Percentiles rank a stretch among this genome's conserved stretches.
These are phyloP conservation scores for Castanea sativa DNA, from an alignment of 306 rosid genomes.

Conservation along the genomic window DNA sequence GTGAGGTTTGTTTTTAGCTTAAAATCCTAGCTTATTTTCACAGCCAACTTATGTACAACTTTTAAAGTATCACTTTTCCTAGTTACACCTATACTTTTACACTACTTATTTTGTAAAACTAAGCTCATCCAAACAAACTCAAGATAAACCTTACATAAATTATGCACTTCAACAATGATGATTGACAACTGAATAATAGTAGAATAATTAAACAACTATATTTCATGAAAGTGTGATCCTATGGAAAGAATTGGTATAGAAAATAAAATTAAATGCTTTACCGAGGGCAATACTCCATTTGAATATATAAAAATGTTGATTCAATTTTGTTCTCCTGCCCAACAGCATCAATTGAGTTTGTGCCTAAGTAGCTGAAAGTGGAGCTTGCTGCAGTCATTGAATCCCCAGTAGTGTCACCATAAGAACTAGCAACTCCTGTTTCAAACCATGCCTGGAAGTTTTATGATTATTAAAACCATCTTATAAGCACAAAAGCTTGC, in stretches of 20 bases:
- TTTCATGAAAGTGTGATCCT: too few relatives aligned
- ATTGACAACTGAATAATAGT: background rate
- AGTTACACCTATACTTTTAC: too few relatives aligned
- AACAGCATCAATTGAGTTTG: slow-evolving; percentile 46
- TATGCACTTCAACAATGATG: background rate
- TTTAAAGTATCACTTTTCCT: too few relatives aligned
- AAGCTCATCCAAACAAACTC: too few relatives aligned
- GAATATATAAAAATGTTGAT: slow-evolving; percentile 89
- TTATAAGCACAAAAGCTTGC: slow-evolving; percentile 9
- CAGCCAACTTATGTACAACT: too few relatives aligned
- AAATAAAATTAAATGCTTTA: slow-evolving; percentile 29
- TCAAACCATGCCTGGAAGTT: slow-evolving; percentile 95
- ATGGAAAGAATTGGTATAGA: background rate
- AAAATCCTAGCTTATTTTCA: too few relatives aligned
- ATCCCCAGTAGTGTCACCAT: slow-evolving; percentile 55
- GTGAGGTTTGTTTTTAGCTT: too few relatives aligned
- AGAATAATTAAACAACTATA: too few relatives aligned
- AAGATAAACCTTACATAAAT: background rate
- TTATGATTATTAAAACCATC: slow-evolving; percentile 25
- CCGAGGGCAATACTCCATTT: slow-evolving; percentile 98
- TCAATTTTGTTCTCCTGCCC: slow-evolving; percentile 73
- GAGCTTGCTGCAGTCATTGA: slow-evolving; percentile 72
- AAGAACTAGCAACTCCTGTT: slow-evolving; percentile 64
- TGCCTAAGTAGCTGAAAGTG: slow-evolving; percentile 52
- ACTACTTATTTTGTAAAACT: too few relatives aligned